A percentile compares a stretch with the other conserved stretches of the same genome.
phyloP scores from a whole-genome alignment of 129 eudicot species.

The Pulicaria dysenterica region DNA sequence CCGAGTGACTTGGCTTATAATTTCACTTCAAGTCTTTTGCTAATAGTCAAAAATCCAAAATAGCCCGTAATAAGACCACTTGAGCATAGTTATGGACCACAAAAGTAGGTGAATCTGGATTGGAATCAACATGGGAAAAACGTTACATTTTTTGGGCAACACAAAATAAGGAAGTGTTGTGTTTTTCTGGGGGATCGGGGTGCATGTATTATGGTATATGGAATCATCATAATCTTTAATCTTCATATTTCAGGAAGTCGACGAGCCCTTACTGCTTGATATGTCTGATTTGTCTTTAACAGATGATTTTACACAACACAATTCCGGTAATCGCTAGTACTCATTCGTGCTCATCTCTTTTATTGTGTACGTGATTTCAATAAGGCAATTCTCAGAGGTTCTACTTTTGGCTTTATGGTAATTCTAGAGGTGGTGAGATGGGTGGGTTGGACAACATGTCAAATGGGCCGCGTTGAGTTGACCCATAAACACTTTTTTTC shows the following conservation, averaged over 20 bases:
- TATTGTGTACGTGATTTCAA: neutral
- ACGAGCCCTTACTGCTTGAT: slow-evolving; percentile 92
- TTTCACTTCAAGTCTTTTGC: neutral
- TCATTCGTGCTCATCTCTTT: neutral
- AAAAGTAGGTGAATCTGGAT: slow-evolving; percentile 9
- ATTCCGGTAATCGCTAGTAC: slow-evolving; percentile 51
- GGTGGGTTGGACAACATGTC: neutral
- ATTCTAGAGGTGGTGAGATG: neutral
- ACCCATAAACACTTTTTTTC: neutral
- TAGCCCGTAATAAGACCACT: slow-evolving; percentile 1
- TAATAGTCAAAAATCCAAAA: neutral
- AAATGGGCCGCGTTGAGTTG: neutral
- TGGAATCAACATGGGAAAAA: neutral
- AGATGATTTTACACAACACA: slow-evolving; percentile 63
- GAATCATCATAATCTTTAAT: slow-evolving; percentile 6
- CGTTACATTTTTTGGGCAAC: neutral
- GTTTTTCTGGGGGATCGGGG: neutral
- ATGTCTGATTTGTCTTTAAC: slow-evolving; percentile 71
- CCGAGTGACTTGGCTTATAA: neutral
- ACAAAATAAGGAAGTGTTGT: neutral
- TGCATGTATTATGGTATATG: slow-evolving; percentile 2
- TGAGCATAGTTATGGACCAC: neutral
- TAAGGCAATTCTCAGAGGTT: neutral
- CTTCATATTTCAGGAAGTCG: slow-evolving; percentile 71
- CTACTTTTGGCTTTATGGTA: slow-evolving; percentile 4